Percentiles rank a stretch among this genome's conserved stretches.
phyloP scores from a whole-genome alignment of 495 filamentous ascomycete genomes.

The Rostrohypoxylon terebratum region DNA sequence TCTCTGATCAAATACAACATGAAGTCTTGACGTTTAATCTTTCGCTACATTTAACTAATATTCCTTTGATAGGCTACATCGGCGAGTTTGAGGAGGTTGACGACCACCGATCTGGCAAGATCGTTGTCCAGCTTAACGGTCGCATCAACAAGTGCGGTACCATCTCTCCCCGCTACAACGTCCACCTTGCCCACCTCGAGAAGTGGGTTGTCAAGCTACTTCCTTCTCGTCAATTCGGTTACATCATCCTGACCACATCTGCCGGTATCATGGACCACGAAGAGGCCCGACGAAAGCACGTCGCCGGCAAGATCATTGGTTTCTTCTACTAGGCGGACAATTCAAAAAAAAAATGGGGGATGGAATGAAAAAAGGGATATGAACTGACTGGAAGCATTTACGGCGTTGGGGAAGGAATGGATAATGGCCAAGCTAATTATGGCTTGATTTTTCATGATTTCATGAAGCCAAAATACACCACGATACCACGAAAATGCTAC shows the following conservation, averaged over 20 bases:
- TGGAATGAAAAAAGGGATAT: constrained; percentile 35
- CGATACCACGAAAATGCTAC: constrained; percentile 49
- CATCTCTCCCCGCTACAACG: constrained; percentile 98
- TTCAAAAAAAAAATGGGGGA: constrained; percentile 27
- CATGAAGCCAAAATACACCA: constrained; percentile 40
- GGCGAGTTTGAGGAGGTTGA: constrained; percentile 99
- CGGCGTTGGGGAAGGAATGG: constrained; percentile 46
- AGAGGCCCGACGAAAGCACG: constrained; percentile 97
- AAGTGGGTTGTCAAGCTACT: constrained; percentile 99
- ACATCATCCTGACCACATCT: constrained; percentile 97
- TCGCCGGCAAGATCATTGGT: constrained; percentile 93
- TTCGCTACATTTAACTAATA: constrained; percentile 82
- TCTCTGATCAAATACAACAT: constrained; percentile 70
- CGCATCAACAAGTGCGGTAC: constrained; percentile 98
- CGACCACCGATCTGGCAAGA: constrained; percentile 87
- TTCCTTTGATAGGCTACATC: constrained; percentile 82
- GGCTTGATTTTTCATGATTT: constrained; percentile 37
- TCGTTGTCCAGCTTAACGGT: constrained; percentile 61
- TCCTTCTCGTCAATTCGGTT: constrained; percentile 99
- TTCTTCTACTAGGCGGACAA: constrained; percentile 85
- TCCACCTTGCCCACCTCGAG: constrained; percentile 95
- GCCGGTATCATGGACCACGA: constrained; percentile 99
- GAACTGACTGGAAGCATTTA: constrained; percentile 47
- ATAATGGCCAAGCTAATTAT: constrained; percentile 35
- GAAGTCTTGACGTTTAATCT: constrained; percentile 86